Evolutionary conservation across 2,329 filamentous ascomycete species (phyloP), one percentile per base, ranked within the genome.

Genomic region (Talaromyces sp.): DNA sequence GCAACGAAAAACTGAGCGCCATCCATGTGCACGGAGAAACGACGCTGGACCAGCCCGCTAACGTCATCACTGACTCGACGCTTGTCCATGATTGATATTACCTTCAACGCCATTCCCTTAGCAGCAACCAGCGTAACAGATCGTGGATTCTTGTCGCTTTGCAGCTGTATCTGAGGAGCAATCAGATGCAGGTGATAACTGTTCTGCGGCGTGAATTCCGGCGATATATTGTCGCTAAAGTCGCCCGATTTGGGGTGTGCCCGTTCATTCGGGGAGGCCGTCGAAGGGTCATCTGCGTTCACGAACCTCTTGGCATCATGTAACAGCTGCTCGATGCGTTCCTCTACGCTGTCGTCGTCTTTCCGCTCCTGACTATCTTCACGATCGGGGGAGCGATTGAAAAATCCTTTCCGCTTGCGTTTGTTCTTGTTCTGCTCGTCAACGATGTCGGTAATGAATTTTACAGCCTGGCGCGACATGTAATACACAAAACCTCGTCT

Each of bases 1-100:
- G 94, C 95, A 56, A 99, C 93, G 68, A 99, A 99, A 77, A 99
- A 97, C 74, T 99, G 95, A 31, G 96, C 89, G 72, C 94, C 96
- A 76, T 99, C 95, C 90, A 98, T 97, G 67, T 92, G 91, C 65
- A 97, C 88, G 31, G 93, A 86, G 79, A 98, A 97, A 7, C 95
- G 89, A 42, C 93, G 89, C 73, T 99, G 96, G 1, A 99, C 94
- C 53, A 99, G 84, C 59, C 95, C 96, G 70, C 92, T 96, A 69
- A 99, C 92, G 68, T 91, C 89, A 73, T 99, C 95, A 55, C 88
- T 93, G 61, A 98, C 86, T 64, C 95, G 86, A 69, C 92, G 89
- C 76, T 96, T 97, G 78, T 99, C 95, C 90, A 98, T 96, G 69
- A 99, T 94, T 67, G 97, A 94, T 23, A 99, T 86, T 10, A 99